phyloP scores from a whole-genome alignment of 192 early-diverging fungal genomes.

The Coemansia sp. region DNA sequence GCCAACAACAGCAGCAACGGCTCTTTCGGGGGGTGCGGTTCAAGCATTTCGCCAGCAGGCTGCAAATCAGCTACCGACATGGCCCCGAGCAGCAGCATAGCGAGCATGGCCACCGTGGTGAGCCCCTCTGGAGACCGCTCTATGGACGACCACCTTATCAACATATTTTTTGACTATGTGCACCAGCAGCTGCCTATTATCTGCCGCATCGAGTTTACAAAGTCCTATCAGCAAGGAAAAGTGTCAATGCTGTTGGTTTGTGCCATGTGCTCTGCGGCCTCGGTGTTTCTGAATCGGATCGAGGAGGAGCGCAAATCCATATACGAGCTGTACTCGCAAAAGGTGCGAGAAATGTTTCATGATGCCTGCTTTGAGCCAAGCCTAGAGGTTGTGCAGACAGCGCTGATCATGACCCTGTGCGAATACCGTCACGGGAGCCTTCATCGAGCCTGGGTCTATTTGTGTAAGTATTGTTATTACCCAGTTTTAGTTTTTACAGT shows the following conservation, averaged over 20 bases:
- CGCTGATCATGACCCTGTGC: constrained; percentile 57
- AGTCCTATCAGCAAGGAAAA: constrained; percentile 15
- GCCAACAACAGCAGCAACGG: neutral
- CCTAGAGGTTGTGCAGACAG: constrained; percentile 54
- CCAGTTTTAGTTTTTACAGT: neutral
- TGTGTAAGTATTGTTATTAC: constrained; percentile 40
- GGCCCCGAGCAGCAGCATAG: neutral
- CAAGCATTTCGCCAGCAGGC: neutral
- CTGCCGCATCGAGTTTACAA: constrained; percentile 23
- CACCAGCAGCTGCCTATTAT: constrained; percentile 54
- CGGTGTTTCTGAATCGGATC: constrained; percentile 49
- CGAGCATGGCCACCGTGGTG: constrained; percentile 5
- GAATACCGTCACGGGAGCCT: constrained; percentile 53
- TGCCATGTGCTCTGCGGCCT: constrained; percentile 51
- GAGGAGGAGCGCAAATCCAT: constrained; percentile 51
- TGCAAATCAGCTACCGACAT: neutral
- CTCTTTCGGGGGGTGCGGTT: neutral
- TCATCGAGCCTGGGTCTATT: constrained; percentile 53
- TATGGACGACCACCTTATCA: constrained; percentile 48
- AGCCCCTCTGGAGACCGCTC: constrained; percentile 42
- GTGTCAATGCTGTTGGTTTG: constrained; percentile 36
- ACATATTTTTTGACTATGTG: constrained; percentile 43
- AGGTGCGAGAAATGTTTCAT: constrained; percentile 54
- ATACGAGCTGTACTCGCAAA: constrained; percentile 45
- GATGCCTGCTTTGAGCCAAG: constrained; percentile 54